phyloP scores from a whole-genome alignment of 2,329 filamentous ascomycete genomes.

The Parastagonospora avenae region DNA sequence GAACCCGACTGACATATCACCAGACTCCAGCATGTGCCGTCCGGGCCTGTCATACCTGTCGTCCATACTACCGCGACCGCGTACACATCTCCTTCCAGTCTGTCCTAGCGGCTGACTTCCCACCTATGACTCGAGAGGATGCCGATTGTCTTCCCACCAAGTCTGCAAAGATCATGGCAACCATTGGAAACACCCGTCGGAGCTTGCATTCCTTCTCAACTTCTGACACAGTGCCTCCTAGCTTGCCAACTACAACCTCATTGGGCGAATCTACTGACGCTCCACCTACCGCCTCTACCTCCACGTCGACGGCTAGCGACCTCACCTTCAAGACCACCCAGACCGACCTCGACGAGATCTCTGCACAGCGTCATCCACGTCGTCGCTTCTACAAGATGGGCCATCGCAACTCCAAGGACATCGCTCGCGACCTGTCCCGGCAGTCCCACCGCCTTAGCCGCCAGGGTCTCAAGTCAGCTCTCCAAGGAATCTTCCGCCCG shows the following conservation, averaged over 20 bases:
- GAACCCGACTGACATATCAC: slow-evolving; percentile 6
- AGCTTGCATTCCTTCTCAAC: slow-evolving; percentile 1
- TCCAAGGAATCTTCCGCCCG: slow-evolving; percentile 37
- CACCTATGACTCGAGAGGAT: slow-evolving; percentile 41
- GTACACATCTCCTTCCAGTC: slow-evolving; percentile 52
- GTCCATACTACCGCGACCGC: slow-evolving; percentile 56
- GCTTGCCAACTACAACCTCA: slow-evolving; percentile 10
- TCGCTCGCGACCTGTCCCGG: slow-evolving; percentile 22
- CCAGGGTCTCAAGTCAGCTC: slow-evolving; percentile 32
- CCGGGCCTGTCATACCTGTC: slow-evolving; percentile 56
- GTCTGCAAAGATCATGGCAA: slow-evolving; percentile 42
- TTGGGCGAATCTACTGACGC: slow-evolving; percentile 14
- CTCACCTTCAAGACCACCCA: slow-evolving; percentile 41
- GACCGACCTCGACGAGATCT: slow-evolving; percentile 32
- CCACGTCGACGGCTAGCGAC: slow-evolving; percentile 25
- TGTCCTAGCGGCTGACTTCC: slow-evolving; percentile 46
- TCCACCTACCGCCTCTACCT: slow-evolving; percentile 17
- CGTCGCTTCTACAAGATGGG: slow-evolving; percentile 39
- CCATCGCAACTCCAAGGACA: slow-evolving; percentile 24
- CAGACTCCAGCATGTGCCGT: slow-evolving; percentile 45
- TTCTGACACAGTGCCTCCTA: slow-evolving; percentile 7
- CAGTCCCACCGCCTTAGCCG: slow-evolving; percentile 22
- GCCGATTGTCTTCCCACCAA: slow-evolving; percentile 40
- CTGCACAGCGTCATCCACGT: slow-evolving; percentile 25
- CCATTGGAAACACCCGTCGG: slow-evolving; percentile 30